phyloP scores from a whole-genome alignment of 257 asterid genomes.

The Capsicum pubescens region DNA sequence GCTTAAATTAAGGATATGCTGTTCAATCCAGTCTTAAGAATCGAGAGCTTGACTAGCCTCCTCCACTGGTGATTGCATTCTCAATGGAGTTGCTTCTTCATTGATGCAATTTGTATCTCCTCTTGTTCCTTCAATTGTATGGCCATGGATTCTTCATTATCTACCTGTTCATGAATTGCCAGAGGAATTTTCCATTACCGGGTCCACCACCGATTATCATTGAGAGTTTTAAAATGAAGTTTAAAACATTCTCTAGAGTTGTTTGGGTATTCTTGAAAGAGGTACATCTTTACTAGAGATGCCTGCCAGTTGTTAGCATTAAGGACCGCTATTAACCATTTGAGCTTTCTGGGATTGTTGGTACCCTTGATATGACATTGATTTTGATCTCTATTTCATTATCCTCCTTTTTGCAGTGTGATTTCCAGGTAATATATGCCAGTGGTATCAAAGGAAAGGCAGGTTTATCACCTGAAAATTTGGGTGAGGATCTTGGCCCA shows the following conservation, averaged over 20 bases:
- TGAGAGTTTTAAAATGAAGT: not conserved
- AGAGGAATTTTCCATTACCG: too few species aligned
- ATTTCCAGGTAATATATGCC: constrained; percentile 96
- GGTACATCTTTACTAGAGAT: not conserved
- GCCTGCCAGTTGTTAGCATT: not conserved
- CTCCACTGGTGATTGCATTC: too few species aligned
- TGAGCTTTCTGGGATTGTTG: constrained; percentile 19
- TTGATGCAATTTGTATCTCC: too few species aligned
- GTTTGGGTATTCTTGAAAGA: constrained; percentile 1
- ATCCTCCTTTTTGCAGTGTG: constrained; percentile 70
- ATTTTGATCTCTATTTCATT: constrained; percentile 21
- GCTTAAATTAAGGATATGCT: too few species aligned
- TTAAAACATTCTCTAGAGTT: not conserved
- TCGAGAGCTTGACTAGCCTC: too few species aligned
- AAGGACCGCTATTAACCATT: not conserved
- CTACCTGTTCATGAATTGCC: too few species aligned
- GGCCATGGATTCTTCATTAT: too few species aligned
- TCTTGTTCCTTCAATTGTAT: too few species aligned
- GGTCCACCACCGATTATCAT: not conserved
- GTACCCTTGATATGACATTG: constrained; percentile 15
- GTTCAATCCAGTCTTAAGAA: too few species aligned
- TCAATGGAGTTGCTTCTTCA: too few species aligned
- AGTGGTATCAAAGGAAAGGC: constrained; percentile 97
- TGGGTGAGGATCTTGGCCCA: constrained; percentile 95
- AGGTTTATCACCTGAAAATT: constrained; percentile 86